These are phyloP conservation scores for Ploettnerulaceae sp. DNA, from an alignment of 2,329 filamentous ascomycete species.

Conservation along the genomic window DNA sequence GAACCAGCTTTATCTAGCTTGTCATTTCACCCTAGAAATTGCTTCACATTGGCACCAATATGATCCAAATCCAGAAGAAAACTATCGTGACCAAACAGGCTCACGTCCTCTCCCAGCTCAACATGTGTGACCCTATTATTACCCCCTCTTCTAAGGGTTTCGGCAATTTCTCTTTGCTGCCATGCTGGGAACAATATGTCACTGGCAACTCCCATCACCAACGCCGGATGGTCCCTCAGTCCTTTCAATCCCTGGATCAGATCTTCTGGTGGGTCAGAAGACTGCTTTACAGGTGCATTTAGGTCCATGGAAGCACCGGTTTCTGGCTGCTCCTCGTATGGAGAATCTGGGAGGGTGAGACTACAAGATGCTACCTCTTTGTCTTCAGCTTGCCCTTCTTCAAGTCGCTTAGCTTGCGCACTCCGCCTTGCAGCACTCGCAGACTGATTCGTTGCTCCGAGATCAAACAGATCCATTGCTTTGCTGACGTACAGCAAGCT, in stretches of 20 bases:
- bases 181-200: slow-evolving; percentile 97
- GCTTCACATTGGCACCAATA: slow-evolving; percentile 76
- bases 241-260: slow-evolving; percentile 69
- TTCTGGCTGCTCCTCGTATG: slow-evolving; percentile 78
- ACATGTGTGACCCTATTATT: slow-evolving; percentile 81
- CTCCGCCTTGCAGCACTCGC: slow-evolving; percentile 58
- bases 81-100: slow-evolving; percentile 93
- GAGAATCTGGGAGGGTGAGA: slow-evolving; percentile 73
- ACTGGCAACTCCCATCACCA: slow-evolving; percentile 91
- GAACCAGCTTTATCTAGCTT: not conserved
- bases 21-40: slow-evolving; percentile 60
- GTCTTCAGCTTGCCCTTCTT: slow-evolving; percentile 36
- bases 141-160: slow-evolving; percentile 70
- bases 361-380: slow-evolving; percentile 54
- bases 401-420: slow-evolving; percentile 54
- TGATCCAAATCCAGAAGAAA: slow-evolving; percentile 90
- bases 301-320: slow-evolving; percentile 38
- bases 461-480: slow-evolving; percentile 97
- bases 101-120: slow-evolving; percentile 90
- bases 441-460: slow-evolving; percentile 66
- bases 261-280: slow-evolving; percentile 65
- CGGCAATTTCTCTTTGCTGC: slow-evolving; percentile 93
- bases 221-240: slow-evolving; percentile 70
- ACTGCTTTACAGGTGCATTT: slow-evolving; percentile 32
- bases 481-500: slow-evolving; percentile 95